These are phyloP conservation scores for Pseudopediastrum boryanum DNA, from an alignment of 139 green algal genomes.

Conservation along the genomic window DNA sequence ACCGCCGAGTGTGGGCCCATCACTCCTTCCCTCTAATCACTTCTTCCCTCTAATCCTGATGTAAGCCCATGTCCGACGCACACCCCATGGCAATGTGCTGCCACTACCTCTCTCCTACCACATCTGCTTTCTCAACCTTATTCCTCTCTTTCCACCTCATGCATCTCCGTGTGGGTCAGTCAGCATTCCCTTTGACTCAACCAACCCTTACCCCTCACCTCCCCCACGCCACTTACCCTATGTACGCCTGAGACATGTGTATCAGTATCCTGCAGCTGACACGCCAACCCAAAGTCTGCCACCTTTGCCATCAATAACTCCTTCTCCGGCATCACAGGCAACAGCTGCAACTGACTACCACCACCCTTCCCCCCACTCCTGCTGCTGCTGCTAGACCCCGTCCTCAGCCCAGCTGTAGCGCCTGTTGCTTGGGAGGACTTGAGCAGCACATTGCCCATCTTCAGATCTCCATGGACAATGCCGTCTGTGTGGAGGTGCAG, in stretches of 20 bases:
- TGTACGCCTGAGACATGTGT: constrained; percentile 52
- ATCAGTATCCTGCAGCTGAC: constrained; percentile 13
- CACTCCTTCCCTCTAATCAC: too few relatives aligned
- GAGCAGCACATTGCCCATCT: constrained; percentile 46
- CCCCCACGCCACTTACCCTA: constrained; percentile 4
- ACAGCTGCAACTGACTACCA: not conserved
- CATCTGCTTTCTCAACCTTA: too few relatives aligned
- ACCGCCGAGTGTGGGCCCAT: too few relatives aligned
- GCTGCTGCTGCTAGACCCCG: not conserved
- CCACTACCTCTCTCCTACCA: too few relatives aligned
- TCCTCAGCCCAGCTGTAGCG: not conserved
- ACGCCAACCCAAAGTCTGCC: constrained; percentile 54
- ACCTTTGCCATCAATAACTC: constrained; percentile 16
- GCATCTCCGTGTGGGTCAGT: too few relatives aligned
- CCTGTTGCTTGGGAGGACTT: constrained; percentile 8
- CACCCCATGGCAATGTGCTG: too few relatives aligned
- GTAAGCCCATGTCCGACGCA: too few relatives aligned
- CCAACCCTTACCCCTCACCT: too few relatives aligned
- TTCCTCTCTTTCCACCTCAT: too few relatives aligned
- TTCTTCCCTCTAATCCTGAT: too few relatives aligned
- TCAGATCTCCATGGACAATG: constrained; percentile 66
- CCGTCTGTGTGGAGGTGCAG: constrained; percentile 54
- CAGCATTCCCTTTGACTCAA: too few relatives aligned
- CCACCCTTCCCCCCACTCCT: not conserved
- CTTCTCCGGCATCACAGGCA: not conserved